Conservation (phyloP, 305 asterid genomes). For the Fraxinus albicans region DNA sequence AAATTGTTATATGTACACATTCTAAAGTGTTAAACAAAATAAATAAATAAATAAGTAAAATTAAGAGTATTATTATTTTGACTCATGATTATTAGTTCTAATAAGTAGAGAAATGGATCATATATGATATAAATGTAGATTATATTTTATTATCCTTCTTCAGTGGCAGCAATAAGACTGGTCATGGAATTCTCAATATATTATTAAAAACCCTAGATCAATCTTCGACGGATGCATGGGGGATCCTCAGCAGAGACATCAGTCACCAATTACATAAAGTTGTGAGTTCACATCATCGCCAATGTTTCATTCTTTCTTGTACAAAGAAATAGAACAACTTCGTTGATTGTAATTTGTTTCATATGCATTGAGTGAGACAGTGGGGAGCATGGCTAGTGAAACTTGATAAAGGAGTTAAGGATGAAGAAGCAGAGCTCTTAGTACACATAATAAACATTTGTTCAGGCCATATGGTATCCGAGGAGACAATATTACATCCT, state of each 20-base stretch:
- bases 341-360: neutral
- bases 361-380: neutral
- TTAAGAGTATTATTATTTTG: neutral
- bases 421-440: slow-evolving; percentile 22
- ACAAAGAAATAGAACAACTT: neutral
- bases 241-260: slow-evolving; percentile 6
- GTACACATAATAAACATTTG: slow-evolving; percentile 30
- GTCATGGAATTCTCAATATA: neutral
- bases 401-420: slow-evolving; percentile 8
- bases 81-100: neutral
- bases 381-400: slow-evolving; percentile 37
- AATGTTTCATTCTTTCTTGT: neutral
- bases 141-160: neutral
- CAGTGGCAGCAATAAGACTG: neutral
- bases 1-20: neutral
- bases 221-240: slow-evolving; percentile 3
- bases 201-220: slow-evolving; percentile 10
- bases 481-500: slow-evolving; percentile 9
- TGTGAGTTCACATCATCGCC: slow-evolving; percentile 16
- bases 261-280: slow-evolving; percentile 15
- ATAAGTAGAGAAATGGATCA: too few species aligned
- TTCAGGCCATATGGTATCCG: slow-evolving; percentile 20
- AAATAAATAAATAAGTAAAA: too few species aligned
- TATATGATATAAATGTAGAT: neutral
- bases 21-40: neutral